Percentiles rank a stretch among this genome's conserved stretches.
Conservation (phyloP, 495 filamentous ascomycete genomes). For the Cryomyces minteri region DNA sequence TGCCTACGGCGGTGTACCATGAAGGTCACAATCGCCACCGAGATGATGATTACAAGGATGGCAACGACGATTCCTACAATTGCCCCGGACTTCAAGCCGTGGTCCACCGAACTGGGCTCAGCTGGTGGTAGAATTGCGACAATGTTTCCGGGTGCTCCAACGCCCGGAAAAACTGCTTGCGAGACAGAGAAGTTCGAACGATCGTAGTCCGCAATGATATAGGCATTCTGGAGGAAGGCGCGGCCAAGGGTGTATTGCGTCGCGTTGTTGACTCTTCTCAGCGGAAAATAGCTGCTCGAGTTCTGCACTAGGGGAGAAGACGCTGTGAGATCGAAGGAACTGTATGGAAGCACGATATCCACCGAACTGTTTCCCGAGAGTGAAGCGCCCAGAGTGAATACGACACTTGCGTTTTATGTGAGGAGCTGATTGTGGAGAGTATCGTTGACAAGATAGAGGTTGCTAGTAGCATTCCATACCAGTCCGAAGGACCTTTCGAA, state of each 20-base stretch:
- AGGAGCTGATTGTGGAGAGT: constrained; percentile 12
- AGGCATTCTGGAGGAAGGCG: constrained; percentile 18
- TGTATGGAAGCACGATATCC: constrained; percentile 17
- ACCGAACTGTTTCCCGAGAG: constrained; percentile 3
- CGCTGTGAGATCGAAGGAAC: constrained; percentile 16
- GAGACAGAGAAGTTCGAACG: constrained; percentile 16
- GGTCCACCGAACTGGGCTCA: not conserved
- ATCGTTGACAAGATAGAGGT: constrained; percentile 18
- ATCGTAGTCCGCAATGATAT: constrained; percentile 17
- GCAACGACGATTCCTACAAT: constrained; percentile 13
- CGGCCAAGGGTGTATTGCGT: constrained; percentile 18
- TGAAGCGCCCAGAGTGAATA: constrained; percentile 15
- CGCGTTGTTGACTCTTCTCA: constrained; percentile 14
- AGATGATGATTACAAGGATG: constrained; percentile 4
- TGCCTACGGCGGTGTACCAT: not conserved
- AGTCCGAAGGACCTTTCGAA: constrained; percentile 20
- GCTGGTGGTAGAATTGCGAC: constrained; percentile 12
- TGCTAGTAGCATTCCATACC: constrained; percentile 11
- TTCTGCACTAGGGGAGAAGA: constrained; percentile 8
- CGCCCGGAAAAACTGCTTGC: constrained; percentile 8
- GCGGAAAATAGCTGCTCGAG: constrained; percentile 16
- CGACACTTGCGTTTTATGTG: constrained; percentile 12
- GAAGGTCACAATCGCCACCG: not conserved
- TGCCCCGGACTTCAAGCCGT: constrained; percentile 6
- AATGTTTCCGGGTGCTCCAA: constrained; percentile 3